Evolutionary conservation across 2,329 filamentous ascomycete genomes (phyloP), one percentile per base, ranked within the genome.

Genomic region (Aspergillus clavatus): DNA sequence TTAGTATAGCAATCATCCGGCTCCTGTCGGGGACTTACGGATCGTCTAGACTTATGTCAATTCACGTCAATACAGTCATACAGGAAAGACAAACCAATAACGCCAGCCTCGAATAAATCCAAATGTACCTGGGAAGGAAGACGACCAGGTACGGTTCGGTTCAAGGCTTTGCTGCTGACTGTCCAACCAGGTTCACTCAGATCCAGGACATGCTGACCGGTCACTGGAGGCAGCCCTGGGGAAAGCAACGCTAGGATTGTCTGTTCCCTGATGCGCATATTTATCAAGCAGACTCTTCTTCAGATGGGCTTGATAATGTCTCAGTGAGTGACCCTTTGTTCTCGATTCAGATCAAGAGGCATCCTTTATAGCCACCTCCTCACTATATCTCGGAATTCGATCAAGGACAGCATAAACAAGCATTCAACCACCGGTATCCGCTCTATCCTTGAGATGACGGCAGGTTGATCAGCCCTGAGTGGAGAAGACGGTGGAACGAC

Each of bases 61-160:
- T n/a, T 21, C 29, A 18, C 16, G 1, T 2, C 5, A 29, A 3
- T 29, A 21, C 4, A 7, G 4, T 29, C 2, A 38, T 6, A 2
- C 7, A 36, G 2, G 40, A 7, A 7, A n/a, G 67, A 73, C 59
- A 77, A 66, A 45, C 70, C 72, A 50, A 82, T 81, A 3, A 79
- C 69, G 5, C 74, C 64, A 18, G 73, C 74, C 19, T 72, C 71
- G 33, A 71, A 72, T 1, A 84, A 67, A 56, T 84, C 80, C 11
- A 84, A 60, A 60, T 83, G 79, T 1, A 72, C 78, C 40, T 82
- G 77, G 0, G 78, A 81, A 2, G 80, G 80, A 3, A 81, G 68
- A 18, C 67, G 67, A 2, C 72, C 80, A 0, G 78, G 74, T 1
- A 82, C 74, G 0, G 72, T 76, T 22, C 76, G 72, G 46, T 79